Evolutionary conservation across 768 basidiomycete species (phyloP), one percentile per base, ranked within the genome.

Genomic region (Astraeus odoratus): DNA sequence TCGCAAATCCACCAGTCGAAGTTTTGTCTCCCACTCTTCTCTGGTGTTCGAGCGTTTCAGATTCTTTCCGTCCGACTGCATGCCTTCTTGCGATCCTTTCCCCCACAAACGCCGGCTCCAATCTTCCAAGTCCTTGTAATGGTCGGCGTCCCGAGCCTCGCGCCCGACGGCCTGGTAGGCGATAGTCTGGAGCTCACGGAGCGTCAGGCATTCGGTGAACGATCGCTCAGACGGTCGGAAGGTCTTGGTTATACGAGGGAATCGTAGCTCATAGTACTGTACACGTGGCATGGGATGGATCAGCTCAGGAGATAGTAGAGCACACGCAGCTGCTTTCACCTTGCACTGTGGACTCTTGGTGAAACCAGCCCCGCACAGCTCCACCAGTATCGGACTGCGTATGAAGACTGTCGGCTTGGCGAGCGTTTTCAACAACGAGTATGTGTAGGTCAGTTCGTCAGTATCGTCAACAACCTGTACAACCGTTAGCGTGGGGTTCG

Each of bases 221-320:
- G 66, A 58, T 15, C 90, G 76, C 48, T 90, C 86, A 19, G 58
- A 62, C 0, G 67, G 55, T 6, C 82, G 76, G 59, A 76, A 77
- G 1, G 81, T 64, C 57, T 92, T 93, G 26, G 74, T 73, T 24
- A 94, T 71, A 39, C 92, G 73, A 0, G 92, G 88, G 59, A 86
- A 94, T 18, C 92, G 82, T 4, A 92, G 69, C 51, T 87, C 87
- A 57, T 93, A 93, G 55, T 82, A 71, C 88, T 91, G 48, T n/a
- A n/a, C n/a, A n/a, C n/a, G n/a, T n/a, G n/a, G n/a, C 12, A 46
- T 18, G 31, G 36, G 1, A 25, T 50, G 43, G 22, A 24, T 36
- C 27, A 43, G 34, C 39, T n/a, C n/a, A n/a, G 27, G 9, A 8
- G 39, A 29, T 23, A 29, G 10, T 7, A 8, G 13, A 13, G 5